These are phyloP conservation scores for Salvia miltiorrhiza DNA, from an alignment of 257 asterid species.

Conservation along the genomic window DNA sequence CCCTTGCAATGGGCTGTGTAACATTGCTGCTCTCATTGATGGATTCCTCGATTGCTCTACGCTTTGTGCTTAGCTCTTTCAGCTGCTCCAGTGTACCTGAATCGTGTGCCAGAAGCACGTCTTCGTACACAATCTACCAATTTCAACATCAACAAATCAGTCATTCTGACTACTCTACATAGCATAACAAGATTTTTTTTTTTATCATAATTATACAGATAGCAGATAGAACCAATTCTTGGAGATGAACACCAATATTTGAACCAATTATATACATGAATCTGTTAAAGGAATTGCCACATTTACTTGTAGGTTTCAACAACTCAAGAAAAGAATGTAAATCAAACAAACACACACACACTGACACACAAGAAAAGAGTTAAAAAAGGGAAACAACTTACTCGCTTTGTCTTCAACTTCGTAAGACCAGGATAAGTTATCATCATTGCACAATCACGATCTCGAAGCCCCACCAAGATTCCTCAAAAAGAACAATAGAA, in stretches of 20 bases:
- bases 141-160: background rate
- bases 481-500: background rate
- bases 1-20: constrained; percentile 62
- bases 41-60: constrained; percentile 49
- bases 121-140: constrained; percentile 41
- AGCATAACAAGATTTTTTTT: too few species aligned
- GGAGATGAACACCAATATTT: background rate
- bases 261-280: background rate
- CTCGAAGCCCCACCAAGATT: background rate
- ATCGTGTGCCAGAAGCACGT: constrained; percentile 32
- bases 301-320: too few species aligned
- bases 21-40: constrained; percentile 33
- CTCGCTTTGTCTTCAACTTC: constrained; percentile 52
- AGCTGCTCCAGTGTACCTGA: constrained; percentile 49
- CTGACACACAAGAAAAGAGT: background rate
- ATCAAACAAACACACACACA: too few species aligned
- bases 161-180: too few species aligned
- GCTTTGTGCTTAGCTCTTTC: constrained; percentile 52
- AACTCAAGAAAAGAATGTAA: background rate
- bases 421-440: constrained; percentile 41
- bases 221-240: background rate
- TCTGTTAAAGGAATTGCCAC: background rate
- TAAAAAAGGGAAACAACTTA: constrained; percentile 3
- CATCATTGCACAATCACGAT: constrained; percentile 28
- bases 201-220: background rate